Base-by-base conservation (phyloP, 345 rosid species). In the Tarenaya hassleriana region DNA sequence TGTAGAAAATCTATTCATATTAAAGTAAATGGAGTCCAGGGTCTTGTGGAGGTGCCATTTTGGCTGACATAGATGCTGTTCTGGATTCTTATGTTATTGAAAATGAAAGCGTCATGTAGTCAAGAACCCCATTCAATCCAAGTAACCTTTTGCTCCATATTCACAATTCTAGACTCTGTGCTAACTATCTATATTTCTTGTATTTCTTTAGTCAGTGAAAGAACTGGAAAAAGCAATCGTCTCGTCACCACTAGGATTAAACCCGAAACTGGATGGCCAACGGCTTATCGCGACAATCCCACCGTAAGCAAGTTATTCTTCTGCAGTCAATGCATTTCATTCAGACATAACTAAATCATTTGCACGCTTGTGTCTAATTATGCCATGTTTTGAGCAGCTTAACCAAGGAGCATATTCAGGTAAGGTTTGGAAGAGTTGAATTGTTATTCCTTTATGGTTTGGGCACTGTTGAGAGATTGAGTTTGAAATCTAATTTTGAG, bases 391-490 rank as follows among this genome's bases (percentile, higher is more conserved):
- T 41, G 55, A n/a, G 39, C 84, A 91, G 98, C 70, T 80, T 83
- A 73, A 90, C 97, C 53, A 84, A 90, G 69, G 97, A 90, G 75
- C 96, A 91, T 79, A 70, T 76, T 46, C 85, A 77, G 86, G 97
- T 85, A 56, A 69, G 72, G 20, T 61, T 29, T 8, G 20, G 24
- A 29, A 20, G 16, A 39, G 41, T 34, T 16, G 46, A 49, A 10
- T 38, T 41, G 29, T 31, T 15, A 47, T 15, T 35, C 24, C 0
- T 35, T 42, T 54, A 32, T 8, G 43, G 10, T 29, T 32, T 38
- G 51, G 10, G 42, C 43, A 1, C 5, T 67, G 34, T 46, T 14
- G 17, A 16, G n/a, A 50, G 15, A 10, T 31, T 20, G 16, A 60
- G 18, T 27, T 55, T 44, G 49, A 12, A 32, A 37, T 12, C 48